Evolutionary conservation across 371 early-diverging fungal species (phyloP).

Genomic region (Batrachochytrium dendrobatidis): DNA sequence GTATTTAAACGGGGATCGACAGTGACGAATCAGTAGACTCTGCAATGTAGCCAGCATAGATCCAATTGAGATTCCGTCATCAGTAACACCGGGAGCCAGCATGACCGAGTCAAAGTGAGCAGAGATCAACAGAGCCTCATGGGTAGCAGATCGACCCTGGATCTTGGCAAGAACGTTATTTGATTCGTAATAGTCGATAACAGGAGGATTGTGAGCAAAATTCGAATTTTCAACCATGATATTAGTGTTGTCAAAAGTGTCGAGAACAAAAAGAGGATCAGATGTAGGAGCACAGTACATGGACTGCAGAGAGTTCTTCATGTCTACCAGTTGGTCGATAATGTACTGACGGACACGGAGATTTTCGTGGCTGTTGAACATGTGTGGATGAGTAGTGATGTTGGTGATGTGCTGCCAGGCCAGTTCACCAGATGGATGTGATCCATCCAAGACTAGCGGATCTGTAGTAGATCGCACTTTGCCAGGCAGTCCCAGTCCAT

Average conservation of each 20-base stretch:
- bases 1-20: constrained; percentile 5
- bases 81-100: constrained; percentile 69
- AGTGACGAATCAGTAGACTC: constrained; percentile 32
- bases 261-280: too few species aligned
- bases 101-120: constrained; percentile 66
- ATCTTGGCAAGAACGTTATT: constrained; percentile 33
- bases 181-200: constrained; percentile 21
- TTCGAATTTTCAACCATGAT: too few species aligned
- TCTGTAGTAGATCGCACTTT: too few species aligned
- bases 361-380: constrained; percentile 1
- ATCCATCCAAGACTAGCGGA: background rate
- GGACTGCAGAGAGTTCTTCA: background rate
- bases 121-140: constrained; percentile 40
- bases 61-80: constrained; percentile 73
- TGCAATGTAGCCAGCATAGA: constrained; percentile 59
- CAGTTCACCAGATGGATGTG: background rate
- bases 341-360: background rate
- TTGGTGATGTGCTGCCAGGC: background rate
- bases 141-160: constrained; percentile 6
- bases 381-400: background rate
- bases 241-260: too few species aligned
- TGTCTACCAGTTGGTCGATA: background rate
- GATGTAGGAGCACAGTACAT: too few species aligned
- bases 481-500: background rate
- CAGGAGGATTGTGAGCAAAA: too few species aligned